Evolutionary conservation across 768 basidiomycete species (phyloP).

Genomic region (Boletus tylopilopsis): DNA sequence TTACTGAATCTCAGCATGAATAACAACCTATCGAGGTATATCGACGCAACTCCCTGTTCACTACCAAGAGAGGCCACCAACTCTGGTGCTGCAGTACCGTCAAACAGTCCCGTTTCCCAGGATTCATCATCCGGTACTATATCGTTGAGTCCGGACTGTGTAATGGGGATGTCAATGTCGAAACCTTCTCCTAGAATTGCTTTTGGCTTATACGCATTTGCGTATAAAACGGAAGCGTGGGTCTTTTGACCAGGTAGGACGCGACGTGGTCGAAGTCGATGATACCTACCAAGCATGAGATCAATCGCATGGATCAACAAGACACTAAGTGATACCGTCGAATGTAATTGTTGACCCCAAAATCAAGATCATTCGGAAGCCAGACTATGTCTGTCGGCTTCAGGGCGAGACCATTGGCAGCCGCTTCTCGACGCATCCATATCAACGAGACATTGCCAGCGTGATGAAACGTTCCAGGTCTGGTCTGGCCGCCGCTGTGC

Average conservation of each 20-base stretch:
- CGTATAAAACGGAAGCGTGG: conserved; percentile 22
- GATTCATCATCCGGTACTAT: neutral
- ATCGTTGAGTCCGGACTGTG: neutral
- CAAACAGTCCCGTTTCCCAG: conserved; percentile 23
- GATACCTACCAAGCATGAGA: conserved; percentile 4
- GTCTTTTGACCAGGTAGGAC: conserved; percentile 27
- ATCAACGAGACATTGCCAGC: conserved; percentile 25
- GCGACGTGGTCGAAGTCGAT: conserved; percentile 19
- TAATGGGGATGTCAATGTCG: conserved; percentile 22
- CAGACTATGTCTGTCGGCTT: conserved; percentile 26
- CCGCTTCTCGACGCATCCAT: conserved; percentile 35
- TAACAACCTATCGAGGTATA: conserved; percentile 3
- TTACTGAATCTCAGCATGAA: conserved; percentile 22
- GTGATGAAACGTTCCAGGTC: conserved; percentile 17
- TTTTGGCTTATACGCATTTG: conserved; percentile 18
- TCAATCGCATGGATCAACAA: neutral
- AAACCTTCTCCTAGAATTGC: conserved; percentile 22
- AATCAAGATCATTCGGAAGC: conserved; percentile 25
- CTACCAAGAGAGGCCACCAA: conserved; percentile 7
- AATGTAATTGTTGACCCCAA: conserved; percentile 14
- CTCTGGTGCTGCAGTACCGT: conserved; percentile 12
- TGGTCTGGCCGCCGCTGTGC: conserved; percentile 20
- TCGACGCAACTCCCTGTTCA: conserved; percentile 5
- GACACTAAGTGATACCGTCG: conserved; percentile 11
- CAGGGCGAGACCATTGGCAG: conserved; percentile 23